Base-by-base conservation (phyloP, 192 early-diverging fungal species). In the Gryganskiella cystojenkinii region DNA sequence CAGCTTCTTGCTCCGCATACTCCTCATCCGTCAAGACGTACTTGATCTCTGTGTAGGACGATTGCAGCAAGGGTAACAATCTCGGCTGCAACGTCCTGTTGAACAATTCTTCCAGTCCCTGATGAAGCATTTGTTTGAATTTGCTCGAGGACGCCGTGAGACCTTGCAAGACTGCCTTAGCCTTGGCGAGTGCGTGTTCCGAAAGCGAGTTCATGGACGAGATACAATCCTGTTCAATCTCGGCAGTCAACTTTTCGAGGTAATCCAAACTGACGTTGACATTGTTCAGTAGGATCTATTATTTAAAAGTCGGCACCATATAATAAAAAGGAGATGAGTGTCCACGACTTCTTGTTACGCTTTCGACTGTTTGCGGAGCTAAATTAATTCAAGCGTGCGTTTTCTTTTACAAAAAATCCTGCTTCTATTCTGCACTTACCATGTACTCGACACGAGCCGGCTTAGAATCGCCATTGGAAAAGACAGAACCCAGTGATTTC, bases 1-100 rank as follows among this genome's bases (percentile, higher is more conserved):
- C 91, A 46, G 88, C 83, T 47, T 92, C 91, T 30, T 88, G 84
- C 50, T 94, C 92, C 40, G 90, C 89, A 67, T 96, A 98, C 79
- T 99, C 96, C 49, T 98, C 95, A 50, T 97, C 95, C 20, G 90
- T 88, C 19, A 98, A 85, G 4, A 93, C 91, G 65, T 99, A 99
- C 65, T 93, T 94, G 52, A 95, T 85, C 46, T 97, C 95, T 33
- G 89, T 83, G 65, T 93, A 95, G 8, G 94, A 83, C 20, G 95
- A 92, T 69, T 92, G 89, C 43, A 98, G 82, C 10, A 97, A 80
- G 0, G 93, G 84, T 34, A 92, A 85, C 49, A 98, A 74, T 66
- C 91, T 86, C 19, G 93, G 94, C 79, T 93, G 93, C 25, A 97
- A 60, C 50, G 89, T 89, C 61, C 95, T 91, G 5, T 80, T 79